A percentile compares a stretch with the other conserved stretches of the same genome.
These are phyloP conservation scores for Metschnikowia corniflorae DNA, from an alignment of 805 yeast genomes.

Conservation along the genomic window DNA sequence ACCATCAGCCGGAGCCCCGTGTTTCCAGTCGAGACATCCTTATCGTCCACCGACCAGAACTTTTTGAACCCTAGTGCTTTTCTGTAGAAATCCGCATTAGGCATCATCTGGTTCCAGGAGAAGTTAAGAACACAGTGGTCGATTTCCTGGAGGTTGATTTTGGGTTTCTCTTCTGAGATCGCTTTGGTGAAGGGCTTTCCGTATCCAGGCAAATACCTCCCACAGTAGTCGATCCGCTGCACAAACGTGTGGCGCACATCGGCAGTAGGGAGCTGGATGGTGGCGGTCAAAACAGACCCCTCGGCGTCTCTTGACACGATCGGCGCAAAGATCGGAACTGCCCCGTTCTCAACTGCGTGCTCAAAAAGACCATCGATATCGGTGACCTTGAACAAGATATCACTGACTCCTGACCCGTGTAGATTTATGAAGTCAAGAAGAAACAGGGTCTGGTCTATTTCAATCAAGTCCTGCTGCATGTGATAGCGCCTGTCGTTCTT, in stretches of 20 bases:
- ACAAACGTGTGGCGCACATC: slow-evolving; percentile 71
- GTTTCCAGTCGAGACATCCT: slow-evolving; percentile 63
- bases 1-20: slow-evolving; percentile 73
- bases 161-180: slow-evolving; percentile 22
- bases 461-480: slow-evolving; percentile 6
- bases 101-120: slow-evolving; percentile 62
- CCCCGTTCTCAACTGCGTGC: slow-evolving; percentile 54
- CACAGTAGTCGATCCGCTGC: slow-evolving; percentile 41
- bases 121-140: slow-evolving; percentile 85
- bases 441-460: slow-evolving; percentile 8
- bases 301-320: slow-evolving; percentile 34
- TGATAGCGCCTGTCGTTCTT: background rate
- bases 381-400: slow-evolving; percentile 63
- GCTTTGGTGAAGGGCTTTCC: slow-evolving; percentile 5
- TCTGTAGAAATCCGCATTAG: slow-evolving; percentile 57
- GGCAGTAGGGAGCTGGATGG: slow-evolving; percentile 40
- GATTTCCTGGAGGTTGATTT: slow-evolving; percentile 41
- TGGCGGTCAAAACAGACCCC: slow-evolving; percentile 55
- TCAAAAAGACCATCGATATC: slow-evolving; percentile 44
- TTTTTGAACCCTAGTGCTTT: slow-evolving; percentile 66
- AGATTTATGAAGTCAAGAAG: slow-evolving; percentile 25
- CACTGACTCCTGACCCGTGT: slow-evolving; percentile 83
- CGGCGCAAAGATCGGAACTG: slow-evolving; percentile 32
- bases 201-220: slow-evolving; percentile 53
- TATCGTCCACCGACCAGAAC: slow-evolving; percentile 84